Conservation (phyloP, 352 stramenopile species). For the Pythium graminicola region DNA sequence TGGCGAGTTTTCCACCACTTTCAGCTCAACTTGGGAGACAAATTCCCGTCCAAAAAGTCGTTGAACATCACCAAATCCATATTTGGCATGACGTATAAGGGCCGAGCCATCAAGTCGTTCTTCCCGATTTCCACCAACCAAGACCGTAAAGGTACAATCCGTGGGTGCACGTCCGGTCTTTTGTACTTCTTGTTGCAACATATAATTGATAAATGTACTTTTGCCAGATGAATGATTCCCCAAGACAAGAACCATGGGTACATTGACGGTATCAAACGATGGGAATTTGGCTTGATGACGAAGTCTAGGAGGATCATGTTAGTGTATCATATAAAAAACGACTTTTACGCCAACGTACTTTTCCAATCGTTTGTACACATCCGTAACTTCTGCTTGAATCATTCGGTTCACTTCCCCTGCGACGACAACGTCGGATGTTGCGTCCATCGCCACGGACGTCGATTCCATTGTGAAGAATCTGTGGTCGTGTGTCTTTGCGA, state of each 20-base stretch:
- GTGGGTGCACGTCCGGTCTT: slow-evolving; percentile 77
- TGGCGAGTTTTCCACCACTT: slow-evolving; percentile 57
- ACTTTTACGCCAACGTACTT: slow-evolving; percentile 11
- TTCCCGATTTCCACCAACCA: slow-evolving; percentile 57
- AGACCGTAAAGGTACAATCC: slow-evolving; percentile 79
- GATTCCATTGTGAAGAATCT: no score
- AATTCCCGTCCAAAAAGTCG: slow-evolving; percentile 73
- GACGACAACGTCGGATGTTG: slow-evolving; percentile 28
- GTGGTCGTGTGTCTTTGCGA: slow-evolving; percentile 9
- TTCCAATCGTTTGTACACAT: slow-evolving; percentile 67
- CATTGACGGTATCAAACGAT: slow-evolving; percentile 70
- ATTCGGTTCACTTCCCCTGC: slow-evolving; percentile 77
- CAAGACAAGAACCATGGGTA: slow-evolving; percentile 80
- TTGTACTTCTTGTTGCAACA: slow-evolving; percentile 74
- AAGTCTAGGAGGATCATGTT: slow-evolving; percentile 26
- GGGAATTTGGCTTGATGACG: slow-evolving; percentile 67
- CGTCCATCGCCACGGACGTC: no score
- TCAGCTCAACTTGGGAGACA: slow-evolving; percentile 84
- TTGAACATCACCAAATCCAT: slow-evolving; percentile 77
- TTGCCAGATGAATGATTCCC: slow-evolving; percentile 85
- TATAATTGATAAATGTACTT: slow-evolving; percentile 86
- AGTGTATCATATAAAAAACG: no score
- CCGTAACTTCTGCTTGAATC: slow-evolving; percentile 69
- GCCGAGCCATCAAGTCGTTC: slow-evolving; percentile 75
- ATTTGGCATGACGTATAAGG: slow-evolving; percentile 60